Conservation (phyloP, 2,329 filamentous ascomycete genomes). For the Atkinsonella hypoxylon region DNA sequence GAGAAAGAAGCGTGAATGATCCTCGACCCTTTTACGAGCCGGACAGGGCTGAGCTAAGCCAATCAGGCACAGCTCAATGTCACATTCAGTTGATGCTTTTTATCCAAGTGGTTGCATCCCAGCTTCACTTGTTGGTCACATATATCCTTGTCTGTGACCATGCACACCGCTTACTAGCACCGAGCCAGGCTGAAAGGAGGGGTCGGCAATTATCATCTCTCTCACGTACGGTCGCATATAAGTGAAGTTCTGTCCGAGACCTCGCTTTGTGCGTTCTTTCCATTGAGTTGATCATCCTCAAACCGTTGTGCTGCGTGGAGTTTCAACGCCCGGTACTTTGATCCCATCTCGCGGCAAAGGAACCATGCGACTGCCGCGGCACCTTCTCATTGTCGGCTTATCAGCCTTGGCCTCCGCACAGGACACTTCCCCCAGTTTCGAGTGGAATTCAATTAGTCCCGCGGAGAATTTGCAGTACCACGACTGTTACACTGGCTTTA, state of each 20-base stretch:
- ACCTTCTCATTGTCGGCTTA: not conserved
- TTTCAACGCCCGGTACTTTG: not conserved
- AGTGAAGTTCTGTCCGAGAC: not conserved
- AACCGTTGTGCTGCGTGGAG: not conserved
- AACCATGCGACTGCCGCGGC: not conserved
- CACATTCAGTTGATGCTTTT: not conserved
- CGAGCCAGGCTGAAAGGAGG: no score
- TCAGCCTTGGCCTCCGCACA: not conserved
- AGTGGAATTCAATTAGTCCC: constrained; percentile 25
- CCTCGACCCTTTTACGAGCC: no score
- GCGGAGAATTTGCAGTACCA: constrained; percentile 25
- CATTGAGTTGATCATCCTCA: not conserved
- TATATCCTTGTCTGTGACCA: no score
- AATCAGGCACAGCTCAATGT: not conserved
- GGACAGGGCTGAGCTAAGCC: not conserved
- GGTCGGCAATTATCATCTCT: no score
- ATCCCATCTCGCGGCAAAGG: no score
- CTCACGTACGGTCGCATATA: not conserved
- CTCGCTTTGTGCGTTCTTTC: not conserved
- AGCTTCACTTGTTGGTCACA: not conserved
- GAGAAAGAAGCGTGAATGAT: no score
- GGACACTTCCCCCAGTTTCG: constrained; percentile 13
- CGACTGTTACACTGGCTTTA: constrained; percentile 25
- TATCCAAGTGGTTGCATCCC: not conserved
- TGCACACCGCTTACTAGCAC: no score